Evolutionary conservation across 345 rosid genomes (phyloP), one percentile per base, ranked within the genome.

Genomic region (Euclidium syriacum): DNA sequence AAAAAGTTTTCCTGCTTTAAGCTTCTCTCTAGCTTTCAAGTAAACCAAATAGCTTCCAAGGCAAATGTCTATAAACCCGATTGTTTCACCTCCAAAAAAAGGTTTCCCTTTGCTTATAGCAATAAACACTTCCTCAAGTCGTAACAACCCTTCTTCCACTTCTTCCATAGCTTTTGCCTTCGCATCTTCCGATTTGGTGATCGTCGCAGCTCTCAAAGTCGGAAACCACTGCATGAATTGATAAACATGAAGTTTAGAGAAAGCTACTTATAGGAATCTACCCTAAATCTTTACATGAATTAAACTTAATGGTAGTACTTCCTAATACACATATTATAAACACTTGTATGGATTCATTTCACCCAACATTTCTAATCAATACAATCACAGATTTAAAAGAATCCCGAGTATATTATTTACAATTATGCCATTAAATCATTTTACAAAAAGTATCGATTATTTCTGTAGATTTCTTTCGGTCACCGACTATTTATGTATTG

Each of bases 51-150:
- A 76, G 73, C 80, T 22, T 0, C 96, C 95, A 0, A 90, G 62
- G 3, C 85, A 86, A 40, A 90, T 83, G 73, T 90, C 95, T 18
- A 83, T 56, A 22, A 67, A 84, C 19, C 95, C 95, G 2, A 90
- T 80, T 11, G 52, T 18, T 55, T 79, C 82, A 43, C 90, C 96
- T 0, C 95, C 85, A 29, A 90, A 90, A 78, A 81, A 90, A 0
- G 75, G 36, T 50, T 77, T 79, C 15, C 92, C 97, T 62, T 87
- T 75, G 82, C 92, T 78, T 36, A 73, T 41, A 39, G 74, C 68
- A 16, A 15, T 24, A 55, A 67, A 85, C 0, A 79, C 88, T 3
- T 76, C 86, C 68, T 87, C 87, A 27, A 90, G 49, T 41, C 54
- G 49, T 16, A 6, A 35, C 16, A 90, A 2, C 6, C 84, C 85